These are phyloP conservation scores for Blastobotrys arbuscula DNA, from an alignment of 1,139 yeast genomes.

Conservation along the genomic window DNA sequence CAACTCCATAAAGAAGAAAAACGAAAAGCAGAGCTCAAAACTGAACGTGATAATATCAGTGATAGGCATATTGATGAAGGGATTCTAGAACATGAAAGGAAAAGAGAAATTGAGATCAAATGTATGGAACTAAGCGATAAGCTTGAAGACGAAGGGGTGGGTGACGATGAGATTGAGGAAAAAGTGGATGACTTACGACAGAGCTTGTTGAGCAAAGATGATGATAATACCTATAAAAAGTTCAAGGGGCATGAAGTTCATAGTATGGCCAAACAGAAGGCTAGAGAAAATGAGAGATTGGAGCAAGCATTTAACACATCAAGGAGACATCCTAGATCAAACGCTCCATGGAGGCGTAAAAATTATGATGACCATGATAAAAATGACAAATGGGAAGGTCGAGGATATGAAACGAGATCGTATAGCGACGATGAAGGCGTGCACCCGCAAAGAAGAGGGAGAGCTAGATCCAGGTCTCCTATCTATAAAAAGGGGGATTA, in stretches of 20 bases:
- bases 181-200: constrained; percentile 30
- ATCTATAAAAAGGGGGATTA: background rate
- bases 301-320: constrained; percentile 14
- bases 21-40: constrained; percentile 10
- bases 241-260: constrained; percentile 20
- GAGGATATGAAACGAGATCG: background rate
- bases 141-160: constrained; percentile 47
- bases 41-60: constrained; percentile 17
- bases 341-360: constrained; percentile 1
- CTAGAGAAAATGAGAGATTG: constrained; percentile 20
- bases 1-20: constrained; percentile 23
- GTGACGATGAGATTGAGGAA: constrained; percentile 32
- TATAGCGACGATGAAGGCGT: background rate
- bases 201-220: constrained; percentile 18
- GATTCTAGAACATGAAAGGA: constrained; percentile 43
- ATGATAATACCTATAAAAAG: background rate
- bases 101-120: constrained; percentile 47
- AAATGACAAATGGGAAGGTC: background rate
- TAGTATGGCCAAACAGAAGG: constrained; percentile 19
- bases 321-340: constrained; percentile 7
- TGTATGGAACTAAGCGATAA: constrained; percentile 52
- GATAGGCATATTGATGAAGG: constrained; percentile 35
- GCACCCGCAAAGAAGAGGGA: background rate
- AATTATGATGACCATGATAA: background rate
- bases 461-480: background rate